Conservation (phyloP, 768 basidiomycete species). For the Sporobolomyces pararoseus region DNA sequence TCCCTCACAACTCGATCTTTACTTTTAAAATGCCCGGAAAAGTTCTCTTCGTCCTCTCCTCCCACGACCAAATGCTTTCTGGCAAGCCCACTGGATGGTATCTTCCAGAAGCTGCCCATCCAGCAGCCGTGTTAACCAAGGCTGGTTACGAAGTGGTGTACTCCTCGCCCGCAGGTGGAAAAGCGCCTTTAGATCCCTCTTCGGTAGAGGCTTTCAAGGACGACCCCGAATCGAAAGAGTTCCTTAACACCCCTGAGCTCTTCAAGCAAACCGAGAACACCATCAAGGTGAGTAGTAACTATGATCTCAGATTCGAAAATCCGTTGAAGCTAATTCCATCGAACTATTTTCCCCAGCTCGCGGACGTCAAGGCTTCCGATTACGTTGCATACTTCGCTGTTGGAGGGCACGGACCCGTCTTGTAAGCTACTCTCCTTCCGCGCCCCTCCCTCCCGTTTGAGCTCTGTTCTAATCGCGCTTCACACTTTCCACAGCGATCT, state of each 20-base stretch:
- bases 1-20: background rate
- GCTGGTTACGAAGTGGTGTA: slow-evolving; percentile 60
- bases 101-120: slow-evolving; percentile 61
- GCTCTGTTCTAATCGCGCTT: too few relatives aligned
- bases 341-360: slow-evolving; percentile 50
- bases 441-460: too few relatives aligned
- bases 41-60: slow-evolving; percentile 72
- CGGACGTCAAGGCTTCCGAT: slow-evolving; percentile 59
- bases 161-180: slow-evolving; percentile 61
- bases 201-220: slow-evolving; percentile 58
- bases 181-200: slow-evolving; percentile 64
- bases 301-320: too few relatives aligned
- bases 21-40: slow-evolving; percentile 2
- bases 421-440: too few relatives aligned
- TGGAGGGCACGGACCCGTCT: slow-evolving; percentile 76
- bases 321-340: background rate
- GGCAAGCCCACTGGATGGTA: slow-evolving; percentile 59
- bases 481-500: too few relatives aligned
- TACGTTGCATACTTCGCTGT: slow-evolving; percentile 74
- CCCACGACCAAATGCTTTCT: slow-evolving; percentile 56
- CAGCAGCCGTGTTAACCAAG: slow-evolving; percentile 55
- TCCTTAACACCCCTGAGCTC: slow-evolving; percentile 60
- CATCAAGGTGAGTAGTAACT: slow-evolving; percentile 50
- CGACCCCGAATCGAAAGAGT: slow-evolving; percentile 54
- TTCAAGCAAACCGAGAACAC: slow-evolving; percentile 58